Evolutionary conservation across 1,284 basidiomycete species (phyloP).

Genomic region (Inonotus hispidus): DNA sequence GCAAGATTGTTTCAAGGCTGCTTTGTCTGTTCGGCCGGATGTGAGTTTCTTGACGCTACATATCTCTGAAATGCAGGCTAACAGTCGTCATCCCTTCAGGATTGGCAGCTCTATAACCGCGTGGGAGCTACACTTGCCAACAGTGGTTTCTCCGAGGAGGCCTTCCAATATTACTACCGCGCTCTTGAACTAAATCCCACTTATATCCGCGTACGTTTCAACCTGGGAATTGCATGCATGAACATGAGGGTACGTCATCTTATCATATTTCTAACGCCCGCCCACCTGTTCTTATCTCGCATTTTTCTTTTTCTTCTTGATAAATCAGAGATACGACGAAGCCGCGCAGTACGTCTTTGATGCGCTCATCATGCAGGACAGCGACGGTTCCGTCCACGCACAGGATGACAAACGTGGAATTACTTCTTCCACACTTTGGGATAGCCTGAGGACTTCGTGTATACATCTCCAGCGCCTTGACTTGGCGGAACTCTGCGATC

Average conservation of each 20-base stretch:
- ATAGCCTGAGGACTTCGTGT: conserved; percentile 75
- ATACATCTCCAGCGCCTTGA: conserved; percentile 72
- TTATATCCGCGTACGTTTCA: conserved; percentile 92
- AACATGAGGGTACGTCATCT: conserved; percentile 63
- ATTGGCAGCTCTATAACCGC: conserved; percentile 94
- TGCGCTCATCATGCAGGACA: conserved; percentile 81
- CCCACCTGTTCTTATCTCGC: conserved; percentile 4
- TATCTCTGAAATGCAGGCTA: background rate
- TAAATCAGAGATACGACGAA: conserved; percentile 65
- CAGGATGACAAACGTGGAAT: conserved; percentile 59
- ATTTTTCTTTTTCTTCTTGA: background rate
- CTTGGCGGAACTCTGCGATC: conserved; percentile 66
- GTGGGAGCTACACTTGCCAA: conserved; percentile 97
- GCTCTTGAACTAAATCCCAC: conserved; percentile 89
- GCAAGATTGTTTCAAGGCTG: conserved; percentile 91
- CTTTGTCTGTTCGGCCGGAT: conserved; percentile 82
- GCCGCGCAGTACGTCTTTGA: conserved; percentile 83
- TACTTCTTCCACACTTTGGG: conserved; percentile 77
- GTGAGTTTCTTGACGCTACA: conserved; percentile 39
- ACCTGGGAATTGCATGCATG: conserved; percentile 87
- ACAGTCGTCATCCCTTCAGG: conserved; percentile 40
- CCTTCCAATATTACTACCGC: conserved; percentile 84
- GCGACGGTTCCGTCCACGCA: conserved; percentile 57
- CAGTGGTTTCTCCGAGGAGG: conserved; percentile 77
- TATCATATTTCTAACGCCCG: background rate